Percentiles rank a stretch among this genome's conserved stretches.
phyloP scores from a whole-genome alignment of 1,284 basidiomycete genomes.

The Pascua guehoae region DNA sequence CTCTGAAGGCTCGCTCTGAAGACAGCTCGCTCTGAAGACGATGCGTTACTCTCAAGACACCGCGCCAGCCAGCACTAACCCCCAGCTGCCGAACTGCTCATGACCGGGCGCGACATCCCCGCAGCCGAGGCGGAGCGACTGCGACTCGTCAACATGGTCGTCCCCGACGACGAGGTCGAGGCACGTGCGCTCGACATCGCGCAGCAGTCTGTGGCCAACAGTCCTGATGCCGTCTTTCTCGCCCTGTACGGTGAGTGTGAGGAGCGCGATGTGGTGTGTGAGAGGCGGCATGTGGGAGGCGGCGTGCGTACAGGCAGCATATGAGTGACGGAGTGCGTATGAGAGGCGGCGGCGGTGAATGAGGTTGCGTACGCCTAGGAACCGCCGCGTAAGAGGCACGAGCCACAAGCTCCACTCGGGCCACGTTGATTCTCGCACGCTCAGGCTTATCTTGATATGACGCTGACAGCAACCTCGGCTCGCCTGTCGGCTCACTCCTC shows the following conservation, averaged over 20 bases:
- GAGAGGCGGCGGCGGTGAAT: too few species aligned
- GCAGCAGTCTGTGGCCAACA: slow-evolving; percentile 8
- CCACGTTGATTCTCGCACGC: not conserved
- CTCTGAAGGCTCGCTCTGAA: too few species aligned
- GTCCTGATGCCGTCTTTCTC: slow-evolving; percentile 10
- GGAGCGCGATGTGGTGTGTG: not conserved
- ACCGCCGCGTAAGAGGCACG: too few species aligned
- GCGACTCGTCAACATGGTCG: slow-evolving; percentile 12
- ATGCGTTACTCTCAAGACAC: too few species aligned
- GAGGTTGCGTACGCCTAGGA: too few species aligned
- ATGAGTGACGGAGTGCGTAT: not conserved
- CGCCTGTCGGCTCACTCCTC: too few species aligned
- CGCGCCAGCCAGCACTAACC: too few species aligned
- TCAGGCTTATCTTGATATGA: too few species aligned
- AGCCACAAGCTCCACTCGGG: too few species aligned
- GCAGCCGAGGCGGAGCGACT: slow-evolving; percentile 6
- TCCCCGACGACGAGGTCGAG: slow-evolving; percentile 16
- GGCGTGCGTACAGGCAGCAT: too few species aligned
- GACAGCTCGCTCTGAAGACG: too few species aligned
- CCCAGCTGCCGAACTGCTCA: slow-evolving; percentile 13
- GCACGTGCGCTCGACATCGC: slow-evolving; percentile 9
- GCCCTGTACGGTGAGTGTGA: slow-evolving; percentile 4
- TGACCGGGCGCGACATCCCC: slow-evolving; percentile 14
- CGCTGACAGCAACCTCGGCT: too few species aligned
- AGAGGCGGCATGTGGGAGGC: not conserved